phyloP scores from a whole-genome alignment of 805 yeast species.

The Candida nitratophila region DNA sequence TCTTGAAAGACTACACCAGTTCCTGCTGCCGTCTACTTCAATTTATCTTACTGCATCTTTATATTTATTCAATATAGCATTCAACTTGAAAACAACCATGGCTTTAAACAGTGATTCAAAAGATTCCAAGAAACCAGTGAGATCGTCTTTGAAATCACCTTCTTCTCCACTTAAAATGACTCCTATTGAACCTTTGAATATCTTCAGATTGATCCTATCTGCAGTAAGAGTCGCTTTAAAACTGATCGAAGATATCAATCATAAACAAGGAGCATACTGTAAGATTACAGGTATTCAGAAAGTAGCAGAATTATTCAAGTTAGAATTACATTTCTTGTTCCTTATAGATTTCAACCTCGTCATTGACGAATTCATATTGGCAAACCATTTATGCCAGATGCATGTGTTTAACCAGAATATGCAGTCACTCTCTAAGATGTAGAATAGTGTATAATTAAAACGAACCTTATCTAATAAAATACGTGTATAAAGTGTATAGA shows the following conservation, averaged over 20 bases:
- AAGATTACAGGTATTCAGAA: constrained; percentile 38
- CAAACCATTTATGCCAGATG: constrained; percentile 26
- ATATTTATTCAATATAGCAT: constrained; percentile 22
- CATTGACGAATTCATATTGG: constrained; percentile 28
- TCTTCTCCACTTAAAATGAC: constrained; percentile 12
- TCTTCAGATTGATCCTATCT: constrained; percentile 32
- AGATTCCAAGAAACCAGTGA: neutral
- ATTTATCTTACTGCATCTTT: constrained; percentile 24
- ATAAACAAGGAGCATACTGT: constrained; percentile 34
- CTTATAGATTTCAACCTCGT: constrained; percentile 34
- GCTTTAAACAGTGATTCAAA: neutral
- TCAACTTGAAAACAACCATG: constrained; percentile 15
- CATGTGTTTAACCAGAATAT: constrained; percentile 12
- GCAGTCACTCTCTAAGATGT: neutral
- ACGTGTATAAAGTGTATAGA: no score
- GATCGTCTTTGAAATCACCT: constrained; percentile 5
- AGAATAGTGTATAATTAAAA: no score
- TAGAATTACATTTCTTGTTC: constrained; percentile 35
- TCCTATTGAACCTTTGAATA: constrained; percentile 29
- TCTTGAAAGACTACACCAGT: constrained; percentile 25
- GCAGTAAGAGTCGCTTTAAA: constrained; percentile 33
- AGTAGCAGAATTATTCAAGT: constrained; percentile 28
- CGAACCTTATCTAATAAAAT: no score
- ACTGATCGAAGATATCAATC: constrained; percentile 37
- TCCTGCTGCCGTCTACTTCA: constrained; percentile 23